These are phyloP conservation scores for Neurospora sublineolata DNA, from an alignment of 495 filamentous ascomycete species.

Conservation along the genomic window DNA sequence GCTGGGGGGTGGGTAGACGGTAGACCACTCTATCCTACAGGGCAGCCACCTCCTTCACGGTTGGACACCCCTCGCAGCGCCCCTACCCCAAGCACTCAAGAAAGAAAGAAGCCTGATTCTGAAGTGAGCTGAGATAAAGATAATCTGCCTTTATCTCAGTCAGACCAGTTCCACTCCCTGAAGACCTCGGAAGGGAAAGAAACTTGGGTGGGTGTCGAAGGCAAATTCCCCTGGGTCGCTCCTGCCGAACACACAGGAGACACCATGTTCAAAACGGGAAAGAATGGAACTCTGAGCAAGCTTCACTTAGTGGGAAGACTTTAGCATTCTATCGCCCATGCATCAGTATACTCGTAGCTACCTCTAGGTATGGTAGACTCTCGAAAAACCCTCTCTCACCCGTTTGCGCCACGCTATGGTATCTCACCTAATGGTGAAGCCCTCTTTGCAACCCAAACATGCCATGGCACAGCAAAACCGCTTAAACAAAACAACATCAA, in stretches of 20 bases:
- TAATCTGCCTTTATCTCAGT: background rate
- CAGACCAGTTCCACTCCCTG: no score
- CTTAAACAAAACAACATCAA: background rate
- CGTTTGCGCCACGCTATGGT: background rate
- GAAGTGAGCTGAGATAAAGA: no score
- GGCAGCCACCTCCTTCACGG: no score
- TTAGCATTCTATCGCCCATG: background rate
- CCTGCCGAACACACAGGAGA: background rate
- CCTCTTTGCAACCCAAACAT: background rate
- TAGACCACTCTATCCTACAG: no score
- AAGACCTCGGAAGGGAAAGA: no score
- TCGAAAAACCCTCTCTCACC: background rate
- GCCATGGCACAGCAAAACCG: background rate
- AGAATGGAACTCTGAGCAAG: background rate
- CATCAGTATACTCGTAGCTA: background rate
- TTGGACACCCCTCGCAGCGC: no score
- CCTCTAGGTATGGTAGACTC: background rate
- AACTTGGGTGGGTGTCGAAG: background rate
- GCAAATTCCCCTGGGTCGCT: background rate
- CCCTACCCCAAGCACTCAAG: no score
- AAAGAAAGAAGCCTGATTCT: no score
- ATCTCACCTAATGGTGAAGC: background rate
- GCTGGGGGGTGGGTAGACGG: no score
- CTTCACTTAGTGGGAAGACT: background rate
- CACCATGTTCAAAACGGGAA: background rate